Conservation (phyloP, 768 basidiomycete species). For the Boletus reticuloceps region DNA sequence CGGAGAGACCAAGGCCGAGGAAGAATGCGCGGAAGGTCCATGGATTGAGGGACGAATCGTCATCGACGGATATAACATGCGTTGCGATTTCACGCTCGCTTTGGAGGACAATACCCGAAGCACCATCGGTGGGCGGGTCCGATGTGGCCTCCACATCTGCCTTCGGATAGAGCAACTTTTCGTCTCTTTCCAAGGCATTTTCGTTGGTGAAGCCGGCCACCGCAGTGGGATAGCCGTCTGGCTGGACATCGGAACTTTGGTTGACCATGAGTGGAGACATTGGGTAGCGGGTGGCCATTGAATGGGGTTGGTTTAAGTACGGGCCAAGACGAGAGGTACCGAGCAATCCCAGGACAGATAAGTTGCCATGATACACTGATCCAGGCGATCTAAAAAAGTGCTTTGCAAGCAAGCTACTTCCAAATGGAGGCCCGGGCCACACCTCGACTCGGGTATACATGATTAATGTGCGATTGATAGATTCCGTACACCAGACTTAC, state of each 20-base stretch:
- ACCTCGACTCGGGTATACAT: too few species aligned
- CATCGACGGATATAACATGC: slow-evolving; percentile 41
- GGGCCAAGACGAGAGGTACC: neutral
- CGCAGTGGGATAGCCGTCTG: neutral
- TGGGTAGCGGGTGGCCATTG: neutral
- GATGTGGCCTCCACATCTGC: slow-evolving; percentile 32
- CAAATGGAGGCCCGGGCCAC: too few species aligned
- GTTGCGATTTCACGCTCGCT: slow-evolving; percentile 48
- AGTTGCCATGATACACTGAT: neutral
- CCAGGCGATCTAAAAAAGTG: too few species aligned
- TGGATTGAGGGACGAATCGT: slow-evolving; percentile 27
- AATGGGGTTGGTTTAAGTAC: neutral
- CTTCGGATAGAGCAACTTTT: slow-evolving; percentile 21
- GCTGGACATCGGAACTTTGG: neutral
- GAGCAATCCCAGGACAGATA: too few species aligned
- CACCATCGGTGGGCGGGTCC: slow-evolving; percentile 1
- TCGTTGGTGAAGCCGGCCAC: slow-evolving; percentile 5
- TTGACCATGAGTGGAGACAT: slow-evolving; percentile 3
- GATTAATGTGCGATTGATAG: too few species aligned
- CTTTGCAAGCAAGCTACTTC: too few species aligned
- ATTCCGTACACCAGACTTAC: too few species aligned
- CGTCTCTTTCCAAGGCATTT: slow-evolving; percentile 5
- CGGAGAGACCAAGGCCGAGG: slow-evolving; percentile 52
- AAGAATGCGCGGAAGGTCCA: slow-evolving; percentile 46
- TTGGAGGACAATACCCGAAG: slow-evolving; percentile 27